Base-by-base conservation (phyloP, 352 stramenopile genomes). In the Stephanocyclus meneghinianus region DNA sequence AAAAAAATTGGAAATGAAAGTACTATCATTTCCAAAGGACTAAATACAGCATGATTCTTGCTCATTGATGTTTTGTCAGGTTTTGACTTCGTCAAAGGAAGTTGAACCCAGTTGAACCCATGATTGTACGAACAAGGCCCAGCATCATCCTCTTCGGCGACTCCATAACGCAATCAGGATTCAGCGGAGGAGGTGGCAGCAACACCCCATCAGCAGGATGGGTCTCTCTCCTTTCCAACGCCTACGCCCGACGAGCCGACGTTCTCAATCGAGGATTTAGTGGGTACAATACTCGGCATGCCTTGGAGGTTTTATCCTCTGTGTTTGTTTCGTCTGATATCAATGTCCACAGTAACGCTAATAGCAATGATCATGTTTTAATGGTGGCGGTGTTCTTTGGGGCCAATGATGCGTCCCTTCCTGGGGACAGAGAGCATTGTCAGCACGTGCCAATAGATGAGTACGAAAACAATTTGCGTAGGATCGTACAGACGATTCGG, bases 111-210 rank as follows among this genome's bases (percentile, higher is more conserved):
- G 21, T 26, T 26, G 21, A 26, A 26, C 21, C 21, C 21, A 76
- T 61, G 57, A 69, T 69, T 56, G n/a, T 51, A 45, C 57, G 29
- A 42, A 68, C 13, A 21, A 51, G 80, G 40, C 71, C 75, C 18
- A 87, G 86, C 55, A 91, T 91, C 44, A 32, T 90, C 32, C 73
- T 91, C 1, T 92, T 91, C 73, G 87, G 87, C n/a, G 83, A 91
- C 74, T 90, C 83, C 5, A 84, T 91, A 37, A 92, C 87, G n/a
- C 70, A 91, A 68, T 69, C 73, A 59, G 76, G 67, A 29, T 90
- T 88, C 76, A 78, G 81, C 15, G 61, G 65, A 13, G 71, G 57
- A 55, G 71, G 21, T 26, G 21, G 53, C 47, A 55, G 47, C 47
- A 55, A 5, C 47, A 55, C 47, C 13, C 5, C 47, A 55, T 26